Percentiles rank a stretch among this genome's conserved stretches.
Evolutionary conservation across 2,329 filamentous ascomycete species (phyloP).

Genomic region (Tolypocladium guangdongense): DNA sequence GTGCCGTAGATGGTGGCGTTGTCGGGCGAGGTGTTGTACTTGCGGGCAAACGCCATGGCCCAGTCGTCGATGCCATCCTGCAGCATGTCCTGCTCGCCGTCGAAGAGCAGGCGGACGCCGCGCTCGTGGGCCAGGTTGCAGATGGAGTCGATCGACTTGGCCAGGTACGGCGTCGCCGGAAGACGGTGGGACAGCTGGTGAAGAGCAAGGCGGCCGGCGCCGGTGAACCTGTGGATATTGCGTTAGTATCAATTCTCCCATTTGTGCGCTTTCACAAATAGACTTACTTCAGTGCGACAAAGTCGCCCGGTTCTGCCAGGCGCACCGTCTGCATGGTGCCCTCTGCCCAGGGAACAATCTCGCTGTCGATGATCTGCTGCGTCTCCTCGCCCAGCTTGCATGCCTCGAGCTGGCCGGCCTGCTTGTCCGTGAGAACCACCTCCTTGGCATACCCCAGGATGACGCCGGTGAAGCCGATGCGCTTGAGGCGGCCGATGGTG

Average conservation of each 20-base stretch:
- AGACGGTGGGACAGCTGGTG: slow-evolving; percentile 52
- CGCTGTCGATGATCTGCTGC: slow-evolving; percentile 38
- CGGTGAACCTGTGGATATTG: slow-evolving; percentile 51
- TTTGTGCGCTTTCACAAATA: not conserved
- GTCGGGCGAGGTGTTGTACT: slow-evolving; percentile 57
- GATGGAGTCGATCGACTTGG: slow-evolving; percentile 59
- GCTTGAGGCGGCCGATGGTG: slow-evolving; percentile 56
- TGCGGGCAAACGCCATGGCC: slow-evolving; percentile 65
- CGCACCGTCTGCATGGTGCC: slow-evolving; percentile 66
- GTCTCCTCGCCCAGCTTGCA: slow-evolving; percentile 36
- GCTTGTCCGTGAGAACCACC: slow-evolving; percentile 55
- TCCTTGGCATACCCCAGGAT: slow-evolving; percentile 79
- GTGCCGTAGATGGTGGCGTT: slow-evolving; percentile 68
- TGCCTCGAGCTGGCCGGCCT: slow-evolving; percentile 32
- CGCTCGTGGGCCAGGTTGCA: slow-evolving; percentile 60
- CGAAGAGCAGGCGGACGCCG: slow-evolving; percentile 66
- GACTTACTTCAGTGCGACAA: slow-evolving; percentile 51
- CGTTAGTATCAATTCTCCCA: not conserved
- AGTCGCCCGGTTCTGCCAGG: slow-evolving; percentile 52
- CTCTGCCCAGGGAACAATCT: slow-evolving; percentile 60
- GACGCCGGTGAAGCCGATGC: slow-evolving; percentile 70
- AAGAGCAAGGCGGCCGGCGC: slow-evolving; percentile 65
- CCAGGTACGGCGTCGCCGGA: slow-evolving; percentile 52
- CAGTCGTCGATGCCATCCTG: slow-evolving; percentile 74
- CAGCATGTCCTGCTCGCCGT: slow-evolving; percentile 73